Percentiles rank a stretch among this genome's conserved stretches.
Evolutionary conservation across 2,329 filamentous ascomycete species (phyloP).

Genomic region (Chalaropsis thielavioides): DNA sequence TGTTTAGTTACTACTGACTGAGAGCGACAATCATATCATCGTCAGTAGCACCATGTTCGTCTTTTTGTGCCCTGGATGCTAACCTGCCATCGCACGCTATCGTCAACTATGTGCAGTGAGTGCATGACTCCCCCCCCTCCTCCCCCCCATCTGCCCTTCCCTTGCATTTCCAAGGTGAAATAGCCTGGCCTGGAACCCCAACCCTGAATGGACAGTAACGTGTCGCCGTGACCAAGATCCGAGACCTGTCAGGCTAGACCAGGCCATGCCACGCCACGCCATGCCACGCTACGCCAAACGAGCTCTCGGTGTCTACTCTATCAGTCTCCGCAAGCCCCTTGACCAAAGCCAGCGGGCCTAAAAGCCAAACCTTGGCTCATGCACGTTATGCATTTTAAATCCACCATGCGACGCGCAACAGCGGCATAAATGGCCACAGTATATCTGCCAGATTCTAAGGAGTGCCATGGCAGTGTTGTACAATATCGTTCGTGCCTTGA

Average conservation of each 20-base stretch:
- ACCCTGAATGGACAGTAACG: background rate
- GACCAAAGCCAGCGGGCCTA: background rate
- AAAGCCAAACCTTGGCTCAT: background rate
- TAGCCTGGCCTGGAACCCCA: background rate
- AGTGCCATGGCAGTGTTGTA: background rate
- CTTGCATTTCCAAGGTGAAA: background rate
- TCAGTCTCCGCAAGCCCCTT: background rate
- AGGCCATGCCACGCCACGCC: background rate
- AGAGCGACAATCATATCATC: too few species aligned
- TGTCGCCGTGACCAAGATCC: background rate
- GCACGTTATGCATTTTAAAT: background rate
- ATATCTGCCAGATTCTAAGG: background rate
- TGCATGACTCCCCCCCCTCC: too few species aligned
- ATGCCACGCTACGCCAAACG: too few species aligned
- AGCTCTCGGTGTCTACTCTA: too few species aligned
- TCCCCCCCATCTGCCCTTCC: background rate
- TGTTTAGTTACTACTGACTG: too few species aligned
- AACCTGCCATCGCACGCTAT: too few species aligned
- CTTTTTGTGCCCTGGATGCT: too few species aligned
- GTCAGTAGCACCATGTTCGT: too few species aligned
- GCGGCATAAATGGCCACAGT: background rate
- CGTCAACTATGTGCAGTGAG: too few species aligned
- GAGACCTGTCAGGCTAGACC: background rate
- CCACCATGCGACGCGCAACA: background rate
- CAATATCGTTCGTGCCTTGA: background rate